Evolutionary conservation across 2,329 filamentous ascomycete genomes (phyloP), one percentile per base, ranked within the genome.

Genomic region (Elsinoe fawcettii): DNA sequence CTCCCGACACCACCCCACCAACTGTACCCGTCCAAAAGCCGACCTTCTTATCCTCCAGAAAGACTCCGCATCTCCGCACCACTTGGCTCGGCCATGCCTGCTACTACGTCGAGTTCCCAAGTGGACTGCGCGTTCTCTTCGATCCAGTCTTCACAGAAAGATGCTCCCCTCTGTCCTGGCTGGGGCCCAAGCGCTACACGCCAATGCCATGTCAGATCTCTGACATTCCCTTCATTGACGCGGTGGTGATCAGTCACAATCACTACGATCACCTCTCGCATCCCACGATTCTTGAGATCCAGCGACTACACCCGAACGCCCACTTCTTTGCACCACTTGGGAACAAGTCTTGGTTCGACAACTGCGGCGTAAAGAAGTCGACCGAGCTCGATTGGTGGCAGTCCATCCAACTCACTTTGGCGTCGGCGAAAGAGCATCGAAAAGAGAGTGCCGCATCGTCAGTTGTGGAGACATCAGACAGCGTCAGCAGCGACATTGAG

Each of bases 371-470:
- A 56, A 62, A 80, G 1, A 88, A 90, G 59, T 85, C 92, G 43
- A 95, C 89, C 0, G 91, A 96, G 73, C 71, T 96, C 66, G 92
- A 97, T 72, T 96, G 92, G 92, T 96, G 92, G 92, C 85, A 95
- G 64, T 85, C 88, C 61, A 80, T 83, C 5, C 84, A 92, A 49
- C 71, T 96, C n/a, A 82, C 75, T 0, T 72, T 96, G 23, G 76
- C 80, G 56, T 37, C 56, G n/a, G 43, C 54, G 3, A 61, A 39
- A 11, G 53, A 59, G 12, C 46, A 60, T 16, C 36, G 57, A n/a
- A 43, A 16, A 2, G 57, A 57, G 22, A 49, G 32, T 2, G 30
- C 30, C 27, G 30, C 18, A 18, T 59, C 46, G 7, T 51, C 55
- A 4, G 56, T 51, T 14, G 56, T 54, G 16, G 56, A 58, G 27